These are phyloP conservation scores for Acanthochlamys bracteata DNA, from an alignment of 106 monocot species.

Conservation along the genomic window DNA sequence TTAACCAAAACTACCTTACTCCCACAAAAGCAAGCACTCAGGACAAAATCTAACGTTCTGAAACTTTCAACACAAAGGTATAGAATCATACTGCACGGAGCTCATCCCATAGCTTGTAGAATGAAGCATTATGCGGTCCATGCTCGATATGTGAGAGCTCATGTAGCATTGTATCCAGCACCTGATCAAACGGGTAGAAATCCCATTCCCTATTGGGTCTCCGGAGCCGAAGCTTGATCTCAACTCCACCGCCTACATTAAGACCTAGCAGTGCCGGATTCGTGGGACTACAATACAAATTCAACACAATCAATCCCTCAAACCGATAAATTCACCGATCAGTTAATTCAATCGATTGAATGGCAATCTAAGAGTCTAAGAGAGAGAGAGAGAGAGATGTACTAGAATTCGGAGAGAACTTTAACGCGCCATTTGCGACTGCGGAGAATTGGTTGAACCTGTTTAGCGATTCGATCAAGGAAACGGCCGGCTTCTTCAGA, in stretches of 20 bases:
- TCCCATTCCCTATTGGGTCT: constrained; percentile 51
- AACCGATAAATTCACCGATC: background rate
- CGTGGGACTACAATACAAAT: constrained; percentile 27
- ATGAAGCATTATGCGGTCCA: constrained; percentile 74
- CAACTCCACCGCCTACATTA: constrained; percentile 51
- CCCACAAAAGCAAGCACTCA: background rate
- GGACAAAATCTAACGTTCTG: background rate
- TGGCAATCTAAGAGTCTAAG: background rate
- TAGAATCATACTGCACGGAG: constrained; percentile 47
- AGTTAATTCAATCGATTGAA: too few species aligned
- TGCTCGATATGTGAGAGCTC: constrained; percentile 79
- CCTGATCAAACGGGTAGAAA: constrained; percentile 84
- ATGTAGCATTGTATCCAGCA: constrained; percentile 95
- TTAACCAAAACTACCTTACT: too few species aligned
- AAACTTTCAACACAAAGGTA: background rate
- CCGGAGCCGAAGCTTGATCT: constrained; percentile 79
- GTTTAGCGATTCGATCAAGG: constrained; percentile 71
- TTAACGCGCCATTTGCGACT: constrained; percentile 83
- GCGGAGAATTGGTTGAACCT: constrained; percentile 95
- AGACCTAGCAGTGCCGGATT: constrained; percentile 69
- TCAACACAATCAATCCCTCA: background rate
- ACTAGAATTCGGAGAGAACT: constrained; percentile 92
- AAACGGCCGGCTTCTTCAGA: constrained; percentile 56
- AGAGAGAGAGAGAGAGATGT: background rate
- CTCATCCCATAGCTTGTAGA: constrained; percentile 97